These are phyloP conservation scores for Tubosaeta brunneosetosa DNA, from an alignment of 768 basidiomycete genomes.

Conservation along the genomic window DNA sequence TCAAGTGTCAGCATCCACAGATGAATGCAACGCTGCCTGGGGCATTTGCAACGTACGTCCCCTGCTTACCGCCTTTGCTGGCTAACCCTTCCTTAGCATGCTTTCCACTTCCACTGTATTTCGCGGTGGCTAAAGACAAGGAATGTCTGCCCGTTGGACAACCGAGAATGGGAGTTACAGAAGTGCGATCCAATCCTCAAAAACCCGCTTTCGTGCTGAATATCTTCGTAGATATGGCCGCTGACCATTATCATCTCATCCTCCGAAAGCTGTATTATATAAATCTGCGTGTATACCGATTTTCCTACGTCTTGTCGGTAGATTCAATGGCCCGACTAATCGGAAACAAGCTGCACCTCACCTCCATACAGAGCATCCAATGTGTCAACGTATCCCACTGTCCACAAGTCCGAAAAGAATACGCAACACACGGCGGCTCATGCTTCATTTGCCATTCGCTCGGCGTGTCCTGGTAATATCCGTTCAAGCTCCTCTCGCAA, in stretches of 20 bases:
- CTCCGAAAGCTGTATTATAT: conserved; percentile 18
- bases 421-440: background rate
- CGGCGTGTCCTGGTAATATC: conserved; percentile 10
- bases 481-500: conserved; percentile 16
- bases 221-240: conserved; percentile 36
- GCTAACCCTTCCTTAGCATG: conserved; percentile 56
- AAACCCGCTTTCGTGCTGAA: background rate
- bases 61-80: background rate
- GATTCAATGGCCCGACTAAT: background rate
- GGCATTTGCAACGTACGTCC: conserved; percentile 87
- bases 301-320: background rate
- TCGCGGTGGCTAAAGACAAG: conserved; percentile 98
- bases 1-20: conserved; percentile 93
- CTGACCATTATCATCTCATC: conserved; percentile 17
- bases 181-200: conserved; percentile 55
- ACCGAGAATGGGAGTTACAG: conserved; percentile 95
- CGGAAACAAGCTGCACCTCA: background rate
- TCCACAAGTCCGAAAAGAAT: too few species aligned
- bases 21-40: conserved; percentile 98
- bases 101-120: conserved; percentile 99
- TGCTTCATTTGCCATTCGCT: background rate
- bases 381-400: background rate
- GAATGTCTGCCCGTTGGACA: conserved; percentile 92
- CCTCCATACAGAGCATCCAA: too few species aligned
- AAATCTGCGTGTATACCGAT: conserved; percentile 14